Conservation (phyloP, 2,329 filamentous ascomycete genomes). For the Diplodia scrobiculata region DNA sequence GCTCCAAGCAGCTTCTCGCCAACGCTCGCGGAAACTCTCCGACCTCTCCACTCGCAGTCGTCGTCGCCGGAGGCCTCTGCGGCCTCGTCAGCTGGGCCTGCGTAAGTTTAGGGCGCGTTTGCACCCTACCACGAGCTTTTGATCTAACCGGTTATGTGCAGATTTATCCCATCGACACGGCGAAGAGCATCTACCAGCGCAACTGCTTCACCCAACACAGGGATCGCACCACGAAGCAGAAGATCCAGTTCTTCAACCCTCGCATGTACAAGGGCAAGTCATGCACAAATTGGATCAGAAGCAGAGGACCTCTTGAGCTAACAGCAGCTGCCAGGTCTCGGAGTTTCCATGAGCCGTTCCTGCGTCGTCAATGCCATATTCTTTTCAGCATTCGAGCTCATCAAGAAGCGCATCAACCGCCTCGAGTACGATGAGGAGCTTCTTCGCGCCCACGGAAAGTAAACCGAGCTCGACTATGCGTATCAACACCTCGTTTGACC, state of each 20-base stretch:
- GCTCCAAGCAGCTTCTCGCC: slow-evolving; percentile 77
- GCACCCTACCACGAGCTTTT: not conserved
- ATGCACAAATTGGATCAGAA: not conserved
- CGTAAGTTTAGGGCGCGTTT: slow-evolving; percentile 34
- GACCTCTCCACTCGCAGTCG: slow-evolving; percentile 77
- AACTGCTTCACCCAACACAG: slow-evolving; percentile 72
- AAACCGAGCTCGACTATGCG: not conserved
- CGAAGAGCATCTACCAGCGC: slow-evolving; percentile 82
- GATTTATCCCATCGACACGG: slow-evolving; percentile 70
- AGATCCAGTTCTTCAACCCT: slow-evolving; percentile 74
- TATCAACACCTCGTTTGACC: not conserved
- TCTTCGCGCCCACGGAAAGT: slow-evolving; percentile 24
- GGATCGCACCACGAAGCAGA: slow-evolving; percentile 60
- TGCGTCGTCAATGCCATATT: slow-evolving; percentile 86
- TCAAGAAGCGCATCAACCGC: slow-evolving; percentile 63
- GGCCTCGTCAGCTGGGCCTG: slow-evolving; percentile 82
- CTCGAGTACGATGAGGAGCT: slow-evolving; percentile 44
- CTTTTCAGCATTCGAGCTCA: slow-evolving; percentile 83
- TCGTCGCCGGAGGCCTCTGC: slow-evolving; percentile 76
- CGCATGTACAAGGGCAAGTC: slow-evolving; percentile 73
- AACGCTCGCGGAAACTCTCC: slow-evolving; percentile 72
- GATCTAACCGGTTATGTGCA: slow-evolving; percentile 31
- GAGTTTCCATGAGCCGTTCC: slow-evolving; percentile 79
- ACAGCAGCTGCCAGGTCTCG: slow-evolving; percentile 54
- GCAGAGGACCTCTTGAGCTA: not conserved